Evolutionary conservation across 1,284 basidiomycete genomes (phyloP).

Genomic region (Ganoderma lucidum): DNA sequence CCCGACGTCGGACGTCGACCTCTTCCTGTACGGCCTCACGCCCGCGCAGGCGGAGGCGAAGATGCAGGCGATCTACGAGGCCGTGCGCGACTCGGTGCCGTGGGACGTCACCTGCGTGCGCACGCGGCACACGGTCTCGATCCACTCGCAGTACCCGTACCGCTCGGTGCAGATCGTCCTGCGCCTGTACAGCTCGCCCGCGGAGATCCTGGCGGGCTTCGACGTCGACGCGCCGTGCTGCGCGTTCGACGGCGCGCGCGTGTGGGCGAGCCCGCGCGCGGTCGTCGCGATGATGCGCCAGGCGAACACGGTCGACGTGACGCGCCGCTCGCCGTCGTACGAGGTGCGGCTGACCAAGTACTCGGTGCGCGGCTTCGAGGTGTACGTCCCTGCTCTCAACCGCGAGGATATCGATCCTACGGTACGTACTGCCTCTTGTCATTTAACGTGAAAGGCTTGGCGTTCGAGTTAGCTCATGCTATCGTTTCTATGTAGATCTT

Average conservation of each 20-base stretch:
- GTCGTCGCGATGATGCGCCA: slow-evolving; percentile 67
- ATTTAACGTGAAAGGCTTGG: no score
- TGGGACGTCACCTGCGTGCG: slow-evolving; percentile 72
- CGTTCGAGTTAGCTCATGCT: no score
- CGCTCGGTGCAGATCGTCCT: slow-evolving; percentile 65
- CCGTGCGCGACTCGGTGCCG: slow-evolving; percentile 66
- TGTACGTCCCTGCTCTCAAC: slow-evolving; percentile 58
- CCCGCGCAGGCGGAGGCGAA: slow-evolving; percentile 65
- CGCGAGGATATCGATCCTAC: slow-evolving; percentile 64
- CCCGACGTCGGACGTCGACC: slow-evolving; percentile 67
- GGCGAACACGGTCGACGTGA: slow-evolving; percentile 65
- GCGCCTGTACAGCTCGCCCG: slow-evolving; percentile 62
- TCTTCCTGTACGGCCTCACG: slow-evolving; percentile 66
- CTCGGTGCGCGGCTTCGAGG: slow-evolving; percentile 58
- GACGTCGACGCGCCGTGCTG: slow-evolving; percentile 68
- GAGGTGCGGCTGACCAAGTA: slow-evolving; percentile 68
- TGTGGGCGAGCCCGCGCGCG: slow-evolving; percentile 65
- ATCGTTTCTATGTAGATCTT: slow-evolving; percentile 54
- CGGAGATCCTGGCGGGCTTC: slow-evolving; percentile 68
- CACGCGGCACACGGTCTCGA: slow-evolving; percentile 68
- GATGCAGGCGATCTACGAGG: slow-evolving; percentile 63
- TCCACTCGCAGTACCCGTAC: slow-evolving; percentile 70
- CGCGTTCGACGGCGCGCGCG: slow-evolving; percentile 59
- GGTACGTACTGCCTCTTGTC: slow-evolving; percentile 39
- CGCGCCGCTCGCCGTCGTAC: slow-evolving; percentile 68